A percentile compares a stretch with the other conserved stretches of the same genome.
These are phyloP conservation scores for Saccharomyces hybrid DNA, from an alignment of 1,139 yeast genomes.

Conservation along the genomic window DNA sequence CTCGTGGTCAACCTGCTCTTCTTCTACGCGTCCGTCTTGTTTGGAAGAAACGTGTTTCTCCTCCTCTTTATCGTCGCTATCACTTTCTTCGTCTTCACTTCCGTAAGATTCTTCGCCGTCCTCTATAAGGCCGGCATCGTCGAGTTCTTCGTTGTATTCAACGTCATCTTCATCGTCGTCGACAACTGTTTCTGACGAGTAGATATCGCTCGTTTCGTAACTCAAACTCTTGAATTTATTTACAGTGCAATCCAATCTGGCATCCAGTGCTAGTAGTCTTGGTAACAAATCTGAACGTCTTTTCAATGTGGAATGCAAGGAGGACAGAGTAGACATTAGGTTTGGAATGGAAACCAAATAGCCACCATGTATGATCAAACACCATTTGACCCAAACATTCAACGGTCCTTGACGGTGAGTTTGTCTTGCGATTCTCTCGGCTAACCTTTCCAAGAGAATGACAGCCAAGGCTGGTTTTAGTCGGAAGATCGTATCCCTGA, in stretches of 20 bases:
- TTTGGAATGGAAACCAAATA: slow-evolving; percentile 61
- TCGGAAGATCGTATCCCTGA: slow-evolving; percentile 63
- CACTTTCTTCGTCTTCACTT: slow-evolving; percentile 28
- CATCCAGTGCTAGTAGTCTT: slow-evolving; percentile 73
- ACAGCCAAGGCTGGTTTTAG: slow-evolving; percentile 71
- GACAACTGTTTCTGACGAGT: neutral
- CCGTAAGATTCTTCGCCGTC: slow-evolving; percentile 33
- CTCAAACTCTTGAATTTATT: slow-evolving; percentile 48
- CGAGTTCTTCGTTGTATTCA: slow-evolving; percentile 37
- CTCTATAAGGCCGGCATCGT: slow-evolving; percentile 36
- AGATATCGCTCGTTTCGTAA: neutral
- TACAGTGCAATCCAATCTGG: slow-evolving; percentile 63
- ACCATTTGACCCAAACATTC: slow-evolving; percentile 90
- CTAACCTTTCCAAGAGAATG: slow-evolving; percentile 66
- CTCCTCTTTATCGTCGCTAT: slow-evolving; percentile 30
- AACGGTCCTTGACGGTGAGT: slow-evolving; percentile 61
- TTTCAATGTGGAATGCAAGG: slow-evolving; percentile 68
- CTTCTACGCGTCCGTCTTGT: slow-evolving; percentile 8
- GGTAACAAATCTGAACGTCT: slow-evolving; percentile 73
- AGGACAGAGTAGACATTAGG: slow-evolving; percentile 57
- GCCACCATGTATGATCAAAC: slow-evolving; percentile 85
- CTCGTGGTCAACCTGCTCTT: slow-evolving; percentile 15
- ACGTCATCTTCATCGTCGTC: slow-evolving; percentile 36
- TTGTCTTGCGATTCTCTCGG: slow-evolving; percentile 72
- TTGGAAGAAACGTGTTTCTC: slow-evolving; percentile 17